Base-by-base conservation (phyloP, 1,139 yeast genomes). In the Geotrichum carabidarum region DNA sequence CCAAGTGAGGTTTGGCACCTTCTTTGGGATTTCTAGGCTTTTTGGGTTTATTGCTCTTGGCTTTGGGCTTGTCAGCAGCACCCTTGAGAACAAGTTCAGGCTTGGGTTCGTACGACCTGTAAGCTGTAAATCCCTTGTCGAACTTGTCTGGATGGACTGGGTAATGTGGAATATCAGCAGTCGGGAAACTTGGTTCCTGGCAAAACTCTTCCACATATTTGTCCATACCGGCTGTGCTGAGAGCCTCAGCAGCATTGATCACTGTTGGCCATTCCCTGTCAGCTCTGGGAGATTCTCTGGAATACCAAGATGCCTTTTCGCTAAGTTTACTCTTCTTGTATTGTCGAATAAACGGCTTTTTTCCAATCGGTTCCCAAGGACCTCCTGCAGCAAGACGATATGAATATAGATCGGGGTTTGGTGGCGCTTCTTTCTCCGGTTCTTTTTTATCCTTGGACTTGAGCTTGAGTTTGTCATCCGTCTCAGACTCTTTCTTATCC, bases 401-500 rank as follows among this genome's bases (percentile, higher is more conserved):
- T 15, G 30, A 9, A 22, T n/a, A 18, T 17, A 35, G 12, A 14
- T 43, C n/a, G 11, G 46, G 17, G 9, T 43, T 27, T 22, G 43
- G 36, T 15, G 32, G 9, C 18, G 40, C 46, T 32, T 44, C 40
- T 22, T 34, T 44, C 35, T 35, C 17, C n/a, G 15, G 17, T 27
- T 36, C 18, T 6, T 18, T 14, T 15, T 48, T 22, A 22, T 22
- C 43, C 54, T 49, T 45, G 27, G 41, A 34, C 37, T 53, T 35
- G 38, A 48, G 38, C 12, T 42, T 47, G 31, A 6, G 53, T 11
- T 44, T 47, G 1, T 34, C 14, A 6, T 47, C 54, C n/a, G 27
- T 22, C 27, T 49, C 34, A 8, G 32, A 30, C 44, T 45, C 44
- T 43, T 41, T 44, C 41, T 48, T 42, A 27, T 48, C 49, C 50